Evolutionary conservation across 805 yeast genomes (phyloP).

Genomic region (Kodamaea fukazawae): DNA sequence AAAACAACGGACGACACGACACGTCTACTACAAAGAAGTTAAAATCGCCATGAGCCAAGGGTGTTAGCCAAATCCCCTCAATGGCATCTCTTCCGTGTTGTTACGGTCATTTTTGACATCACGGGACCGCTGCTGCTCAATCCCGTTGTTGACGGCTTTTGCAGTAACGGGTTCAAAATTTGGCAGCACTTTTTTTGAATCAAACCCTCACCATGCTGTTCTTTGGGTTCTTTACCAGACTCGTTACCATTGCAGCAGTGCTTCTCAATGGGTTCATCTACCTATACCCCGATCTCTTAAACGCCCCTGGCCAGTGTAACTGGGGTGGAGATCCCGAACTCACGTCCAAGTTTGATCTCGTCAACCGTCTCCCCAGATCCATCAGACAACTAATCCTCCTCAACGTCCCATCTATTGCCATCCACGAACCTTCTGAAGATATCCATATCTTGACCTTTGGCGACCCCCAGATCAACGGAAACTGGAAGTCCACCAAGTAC

Average conservation of each 20-base stretch:
- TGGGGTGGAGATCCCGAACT: constrained; percentile 41
- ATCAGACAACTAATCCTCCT: constrained; percentile 15
- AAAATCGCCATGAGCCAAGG: too few relatives aligned
- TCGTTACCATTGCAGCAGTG: constrained; percentile 39
- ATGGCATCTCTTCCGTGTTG: too few relatives aligned
- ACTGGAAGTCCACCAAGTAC: constrained; percentile 67
- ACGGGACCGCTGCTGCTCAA: too few relatives aligned
- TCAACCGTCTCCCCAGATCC: constrained; percentile 16
- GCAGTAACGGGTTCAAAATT: neutral
- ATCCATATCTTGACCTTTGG: constrained; percentile 81
- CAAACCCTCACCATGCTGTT: too few relatives aligned
- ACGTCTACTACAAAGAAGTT: too few relatives aligned
- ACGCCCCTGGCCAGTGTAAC: constrained; percentile 48
- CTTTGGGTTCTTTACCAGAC: constrained; percentile 15
- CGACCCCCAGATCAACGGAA: constrained; percentile 96
- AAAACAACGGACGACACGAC: too few relatives aligned
- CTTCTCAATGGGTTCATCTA: constrained; percentile 62
- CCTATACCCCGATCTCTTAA: constrained; percentile 67
- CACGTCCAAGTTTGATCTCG: constrained; percentile 8
- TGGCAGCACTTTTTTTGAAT: neutral
- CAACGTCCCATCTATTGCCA: constrained; percentile 22
- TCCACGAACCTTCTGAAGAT: constrained; percentile 28
- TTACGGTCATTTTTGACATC: too few relatives aligned
- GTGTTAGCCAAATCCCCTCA: too few relatives aligned
- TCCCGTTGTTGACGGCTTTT: neutral